Conservation (phyloP, 1,284 basidiomycete genomes). For the Taiwanofungus camphoratus region DNA sequence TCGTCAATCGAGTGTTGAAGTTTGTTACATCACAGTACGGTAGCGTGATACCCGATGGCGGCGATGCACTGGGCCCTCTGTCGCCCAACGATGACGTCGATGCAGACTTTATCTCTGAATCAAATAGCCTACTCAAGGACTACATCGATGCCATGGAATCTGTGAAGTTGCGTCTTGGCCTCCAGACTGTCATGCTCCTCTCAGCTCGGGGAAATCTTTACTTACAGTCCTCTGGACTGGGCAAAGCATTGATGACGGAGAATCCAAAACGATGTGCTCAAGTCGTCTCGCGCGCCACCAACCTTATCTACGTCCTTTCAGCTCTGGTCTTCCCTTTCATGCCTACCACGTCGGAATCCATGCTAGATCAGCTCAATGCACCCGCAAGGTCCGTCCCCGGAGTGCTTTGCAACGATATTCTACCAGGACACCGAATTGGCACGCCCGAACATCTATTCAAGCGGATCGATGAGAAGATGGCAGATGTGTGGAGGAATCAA, state of each 20-base stretch:
- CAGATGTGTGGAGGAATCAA: slow-evolving; percentile 74
- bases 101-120: slow-evolving; percentile 72
- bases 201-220: slow-evolving; percentile 94
- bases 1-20: slow-evolving; percentile 93
- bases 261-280: slow-evolving; percentile 84
- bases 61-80: slow-evolving; percentile 61
- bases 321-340: slow-evolving; percentile 93
- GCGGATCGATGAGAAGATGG: slow-evolving; percentile 90
- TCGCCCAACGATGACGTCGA: slow-evolving; percentile 68
- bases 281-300: slow-evolving; percentile 86
- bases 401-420: slow-evolving; percentile 71
- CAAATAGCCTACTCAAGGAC: slow-evolving; percentile 77
- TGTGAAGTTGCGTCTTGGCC: slow-evolving; percentile 85
- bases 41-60: slow-evolving; percentile 73
- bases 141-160: slow-evolving; percentile 89
- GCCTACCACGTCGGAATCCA: slow-evolving; percentile 83
- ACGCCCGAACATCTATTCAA: slow-evolving; percentile 90
- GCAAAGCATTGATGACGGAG: slow-evolving; percentile 83
- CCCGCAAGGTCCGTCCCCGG: slow-evolving; percentile 76
- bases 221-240: slow-evolving; percentile 87
- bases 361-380: slow-evolving; percentile 87
- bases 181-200: slow-evolving; percentile 86
- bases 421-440: slow-evolving; percentile 84
- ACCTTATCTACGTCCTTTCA: slow-evolving; percentile 90
- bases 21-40: slow-evolving; percentile 89